Evolutionary conservation across 1,139 yeast species (phyloP).

Genomic region (Saccharomyces pastorianus): DNA sequence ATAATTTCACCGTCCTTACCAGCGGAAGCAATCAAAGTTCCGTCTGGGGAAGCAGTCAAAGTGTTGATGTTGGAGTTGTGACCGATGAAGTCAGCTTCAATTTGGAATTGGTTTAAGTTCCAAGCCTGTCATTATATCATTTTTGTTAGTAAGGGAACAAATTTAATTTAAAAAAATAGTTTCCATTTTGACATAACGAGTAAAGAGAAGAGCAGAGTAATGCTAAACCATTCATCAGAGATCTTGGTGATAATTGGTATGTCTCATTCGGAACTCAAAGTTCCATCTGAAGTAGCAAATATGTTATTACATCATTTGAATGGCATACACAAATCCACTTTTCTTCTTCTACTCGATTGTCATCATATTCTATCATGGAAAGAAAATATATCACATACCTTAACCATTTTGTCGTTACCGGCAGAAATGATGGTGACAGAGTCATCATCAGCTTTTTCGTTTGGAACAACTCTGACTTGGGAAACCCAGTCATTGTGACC

Average conservation of each 20-base stretch:
- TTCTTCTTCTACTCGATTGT: not conserved
- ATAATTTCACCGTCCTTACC: slow-evolving; percentile 99
- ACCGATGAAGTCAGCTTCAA: slow-evolving; percentile 95
- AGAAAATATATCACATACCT: slow-evolving; percentile 60
- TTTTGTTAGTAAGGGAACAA: too few species aligned
- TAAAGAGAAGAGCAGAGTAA: not conserved
- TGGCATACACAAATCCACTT: slow-evolving; percentile 5
- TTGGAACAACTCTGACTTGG: slow-evolving; percentile 72
- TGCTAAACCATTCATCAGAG: slow-evolving; percentile 57
- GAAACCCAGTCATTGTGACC: slow-evolving; percentile 99
- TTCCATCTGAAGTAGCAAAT: slow-evolving; percentile 99
- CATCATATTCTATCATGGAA: slow-evolving; percentile 5
- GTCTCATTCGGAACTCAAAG: slow-evolving; percentile 79
- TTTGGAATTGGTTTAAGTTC: slow-evolving; percentile 82
- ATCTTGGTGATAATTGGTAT: slow-evolving; percentile 90
- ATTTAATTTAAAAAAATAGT: not conserved
- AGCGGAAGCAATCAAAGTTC: slow-evolving; percentile 98
- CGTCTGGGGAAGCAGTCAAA: slow-evolving; percentile 98
- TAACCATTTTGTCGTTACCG: slow-evolving; percentile 98
- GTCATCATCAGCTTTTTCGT: slow-evolving; percentile 41
- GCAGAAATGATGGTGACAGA: slow-evolving; percentile 82
- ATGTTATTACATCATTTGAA: slow-evolving; percentile 56
- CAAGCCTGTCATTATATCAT: slow-evolving; percentile 54
- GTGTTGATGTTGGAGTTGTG: slow-evolving; percentile 99
- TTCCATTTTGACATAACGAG: not conserved